A percentile compares a stretch with the other conserved stretches of the same genome.
These are phyloP conservation scores for Aspergillus felis DNA, from an alignment of 2,329 filamentous ascomycete genomes.

Conservation along the genomic window DNA sequence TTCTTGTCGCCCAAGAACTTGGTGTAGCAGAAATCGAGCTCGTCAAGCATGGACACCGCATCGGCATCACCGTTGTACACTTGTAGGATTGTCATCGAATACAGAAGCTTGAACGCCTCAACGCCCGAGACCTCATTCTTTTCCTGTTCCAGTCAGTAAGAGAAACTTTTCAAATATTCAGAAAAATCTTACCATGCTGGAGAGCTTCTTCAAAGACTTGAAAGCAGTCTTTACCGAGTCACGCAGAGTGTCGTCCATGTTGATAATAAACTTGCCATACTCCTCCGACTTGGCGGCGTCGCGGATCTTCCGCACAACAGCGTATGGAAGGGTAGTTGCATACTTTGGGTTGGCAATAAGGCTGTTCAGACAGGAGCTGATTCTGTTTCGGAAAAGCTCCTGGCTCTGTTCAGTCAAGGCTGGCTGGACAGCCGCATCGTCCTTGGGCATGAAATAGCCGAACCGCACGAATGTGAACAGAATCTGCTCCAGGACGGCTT, in stretches of 20 bases:
- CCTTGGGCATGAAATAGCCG: conserved; percentile 47
- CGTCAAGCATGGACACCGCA: conserved; percentile 74
- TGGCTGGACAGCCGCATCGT: conserved; percentile 39
- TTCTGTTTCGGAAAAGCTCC: conserved; percentile 51
- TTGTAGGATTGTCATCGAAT: conserved; percentile 80
- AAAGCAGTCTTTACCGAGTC: conserved; percentile 42
- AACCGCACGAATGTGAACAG: conserved; percentile 46
- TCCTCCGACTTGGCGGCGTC: conserved; percentile 33
- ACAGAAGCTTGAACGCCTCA: conserved; percentile 72
- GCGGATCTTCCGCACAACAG: conserved; percentile 39
- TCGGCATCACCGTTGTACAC: conserved; percentile 88
- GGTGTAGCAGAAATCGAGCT: conserved; percentile 72
- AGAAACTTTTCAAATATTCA: not conserved
- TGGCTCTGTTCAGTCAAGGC: conserved; percentile 46
- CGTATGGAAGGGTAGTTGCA: conserved; percentile 35
- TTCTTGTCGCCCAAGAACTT: conserved; percentile 54
- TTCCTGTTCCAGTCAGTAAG: conserved; percentile 39
- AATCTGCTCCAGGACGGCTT: conserved; percentile 42
- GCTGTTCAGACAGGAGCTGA: conserved; percentile 53
- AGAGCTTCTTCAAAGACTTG: conserved; percentile 36
- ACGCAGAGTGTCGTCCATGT: conserved; percentile 44
- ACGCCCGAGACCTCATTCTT: conserved; percentile 45
- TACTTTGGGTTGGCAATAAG: conserved; percentile 42
- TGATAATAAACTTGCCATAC: conserved; percentile 44
- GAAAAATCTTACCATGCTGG: conserved; percentile 33